A percentile compares a stretch with the other conserved stretches of the same genome.
Evolutionary conservation across 2,329 filamentous ascomycete genomes (phyloP).

Genomic region (Ophiostoma sp.): DNA sequence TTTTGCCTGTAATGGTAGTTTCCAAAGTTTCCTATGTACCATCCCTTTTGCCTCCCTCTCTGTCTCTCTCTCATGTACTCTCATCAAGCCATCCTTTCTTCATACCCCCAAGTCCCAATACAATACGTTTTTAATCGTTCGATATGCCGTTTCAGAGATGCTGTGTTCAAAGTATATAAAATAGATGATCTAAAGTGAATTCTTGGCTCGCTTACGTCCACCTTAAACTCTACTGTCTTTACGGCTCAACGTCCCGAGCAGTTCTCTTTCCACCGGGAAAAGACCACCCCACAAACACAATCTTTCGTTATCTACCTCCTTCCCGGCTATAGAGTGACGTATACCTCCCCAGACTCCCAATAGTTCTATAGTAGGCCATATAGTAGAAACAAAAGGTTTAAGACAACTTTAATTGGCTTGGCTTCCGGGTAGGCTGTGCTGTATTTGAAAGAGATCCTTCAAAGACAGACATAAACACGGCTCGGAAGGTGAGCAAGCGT

Average conservation of each 20-base stretch:
- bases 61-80: not conserved
- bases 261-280: not conserved
- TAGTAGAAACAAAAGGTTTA: not conserved
- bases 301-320: not conserved
- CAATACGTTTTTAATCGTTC: not conserved
- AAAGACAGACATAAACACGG: not conserved
- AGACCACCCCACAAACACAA: not conserved
- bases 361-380: not conserved
- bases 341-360: not conserved
- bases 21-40: not conserved
- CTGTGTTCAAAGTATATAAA: not conserved
- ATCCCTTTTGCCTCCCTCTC: not conserved
- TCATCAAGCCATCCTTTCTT: not conserved
- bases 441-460: not conserved
- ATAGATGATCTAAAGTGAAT: not conserved
- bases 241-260: not conserved
- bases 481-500: not conserved
- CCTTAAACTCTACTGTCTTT: not conserved
- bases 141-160: not conserved
- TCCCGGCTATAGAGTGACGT: constrained; percentile 8
- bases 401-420: not conserved
- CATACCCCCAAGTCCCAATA: not conserved
- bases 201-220: not conserved
- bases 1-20: not conserved
- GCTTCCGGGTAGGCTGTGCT: too few relatives aligned